These are phyloP conservation scores for Chrysophaeum taylorii DNA, from an alignment of 352 stramenopile species.

Conservation along the genomic window DNA sequence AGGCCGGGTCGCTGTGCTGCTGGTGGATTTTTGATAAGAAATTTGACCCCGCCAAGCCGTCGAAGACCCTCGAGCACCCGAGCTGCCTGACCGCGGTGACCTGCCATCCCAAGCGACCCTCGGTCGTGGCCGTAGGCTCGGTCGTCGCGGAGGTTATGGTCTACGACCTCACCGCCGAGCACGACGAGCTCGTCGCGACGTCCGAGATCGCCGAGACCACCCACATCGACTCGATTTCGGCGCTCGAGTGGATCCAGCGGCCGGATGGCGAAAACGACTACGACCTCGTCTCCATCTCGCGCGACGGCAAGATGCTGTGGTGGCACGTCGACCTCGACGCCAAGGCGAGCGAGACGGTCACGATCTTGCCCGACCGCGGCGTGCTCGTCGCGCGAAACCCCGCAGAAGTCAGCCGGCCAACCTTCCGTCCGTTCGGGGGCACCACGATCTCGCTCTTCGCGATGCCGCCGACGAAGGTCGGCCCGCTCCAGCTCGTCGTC, in stretches of 20 bases:
- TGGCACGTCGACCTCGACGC: background rate
- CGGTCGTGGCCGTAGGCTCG: conserved; percentile 58
- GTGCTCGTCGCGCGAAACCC: conserved; percentile 28
- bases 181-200: conserved; percentile 53
- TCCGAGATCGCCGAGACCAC: conserved; percentile 69
- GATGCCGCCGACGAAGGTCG: conserved; percentile 37
- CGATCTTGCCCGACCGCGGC: conserved; percentile 10
- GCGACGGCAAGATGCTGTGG: conserved; percentile 64
- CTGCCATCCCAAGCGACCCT: conserved; percentile 62
- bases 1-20: conserved; percentile 60
- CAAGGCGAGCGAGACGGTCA: background rate
- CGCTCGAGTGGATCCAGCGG: conserved; percentile 20
- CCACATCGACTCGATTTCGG: conserved; percentile 63
- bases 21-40: conserved; percentile 55
- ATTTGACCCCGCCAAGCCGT: conserved; percentile 24
- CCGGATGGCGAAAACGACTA: background rate
- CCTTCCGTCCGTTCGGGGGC: too few species aligned
- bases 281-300: conserved; percentile 56
- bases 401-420: background rate
- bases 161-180: conserved; percentile 51
- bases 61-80: conserved; percentile 28
- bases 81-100: conserved; percentile 65
- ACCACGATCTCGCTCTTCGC: background rate
- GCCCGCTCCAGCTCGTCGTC: too few species aligned
- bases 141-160: conserved; percentile 68